phyloP scores from a whole-genome alignment of 352 stramenopile genomes.

The Phytophthora lateralis region DNA sequence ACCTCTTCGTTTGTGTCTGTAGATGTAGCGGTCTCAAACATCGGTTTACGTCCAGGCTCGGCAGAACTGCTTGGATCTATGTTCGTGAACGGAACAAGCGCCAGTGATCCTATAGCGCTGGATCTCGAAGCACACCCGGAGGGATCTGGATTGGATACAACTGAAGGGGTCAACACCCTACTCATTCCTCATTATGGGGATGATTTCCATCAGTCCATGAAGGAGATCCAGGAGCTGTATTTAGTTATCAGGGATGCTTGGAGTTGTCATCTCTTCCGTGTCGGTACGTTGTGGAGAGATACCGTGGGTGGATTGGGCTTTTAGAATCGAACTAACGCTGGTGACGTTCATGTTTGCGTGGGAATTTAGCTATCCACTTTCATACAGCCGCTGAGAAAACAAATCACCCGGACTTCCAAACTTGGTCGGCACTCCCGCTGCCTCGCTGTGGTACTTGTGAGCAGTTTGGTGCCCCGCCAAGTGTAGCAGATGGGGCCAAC shows the following conservation, averaged over 20 bases:
- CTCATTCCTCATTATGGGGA: constrained; percentile 26
- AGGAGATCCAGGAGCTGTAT: constrained; percentile 39
- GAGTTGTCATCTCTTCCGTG: constrained; percentile 64
- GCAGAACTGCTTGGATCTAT: constrained; percentile 46
- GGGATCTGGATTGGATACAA: neutral
- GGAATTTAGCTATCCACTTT: constrained; percentile 29
- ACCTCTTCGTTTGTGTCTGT: constrained; percentile 29
- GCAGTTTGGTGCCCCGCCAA: constrained; percentile 36
- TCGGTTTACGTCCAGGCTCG: constrained; percentile 36
- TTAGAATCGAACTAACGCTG: neutral
- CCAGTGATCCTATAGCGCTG: constrained; percentile 34
- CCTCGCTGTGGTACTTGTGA: constrained; percentile 61
- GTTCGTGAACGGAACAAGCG: constrained; percentile 38
- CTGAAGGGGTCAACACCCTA: constrained; percentile 13
- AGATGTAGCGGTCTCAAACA: constrained; percentile 43
- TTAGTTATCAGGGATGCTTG: constrained; percentile 51
- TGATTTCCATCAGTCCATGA: constrained; percentile 22
- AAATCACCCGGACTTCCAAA: constrained; percentile 29
- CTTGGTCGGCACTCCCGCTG: constrained; percentile 48
- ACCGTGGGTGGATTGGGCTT: neutral
- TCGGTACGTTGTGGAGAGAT: constrained; percentile 44
- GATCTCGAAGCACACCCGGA: constrained; percentile 16
- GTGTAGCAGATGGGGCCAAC: neutral
- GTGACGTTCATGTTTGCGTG: neutral
- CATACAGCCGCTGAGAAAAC: constrained; percentile 12